Evolutionary conservation across 73 alveolate species (phyloP), one percentile per base, ranked within the genome.

Genomic region (Paramecium sonneborni): DNA sequence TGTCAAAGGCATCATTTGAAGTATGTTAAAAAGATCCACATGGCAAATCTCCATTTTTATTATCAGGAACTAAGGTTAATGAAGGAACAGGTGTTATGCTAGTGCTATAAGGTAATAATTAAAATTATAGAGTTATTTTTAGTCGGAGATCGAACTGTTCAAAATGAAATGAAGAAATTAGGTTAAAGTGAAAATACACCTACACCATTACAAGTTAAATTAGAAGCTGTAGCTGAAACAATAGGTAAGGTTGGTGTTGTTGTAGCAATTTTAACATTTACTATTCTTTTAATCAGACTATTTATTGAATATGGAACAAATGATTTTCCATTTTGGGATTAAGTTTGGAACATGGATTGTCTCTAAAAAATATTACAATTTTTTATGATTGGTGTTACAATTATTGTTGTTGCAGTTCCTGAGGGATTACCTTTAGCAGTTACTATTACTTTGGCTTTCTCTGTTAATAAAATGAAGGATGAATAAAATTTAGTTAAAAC

Each of bases 351-450:
- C 21, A 76, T 85, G 14, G 93, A 86, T 72, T 85, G 46, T 86
- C 26, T 86, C 18, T 46, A 76, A 35, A 91, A 79, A 28, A 67
- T 94, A 62, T 41, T 95, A 12, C 20, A 57, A 14, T 79, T 68
- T 79, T 57, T 97, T 76, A 97, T 97, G 74, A 87, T 97, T 43
- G 98, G 98, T 76, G 95, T 97, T 52, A 96, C 99, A 18, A 93
- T 97, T 23, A 89, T 97, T 23, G 99, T 97, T 32, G 98, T 97
- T 30, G 99, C 99, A 1, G 97, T 97, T 30, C 99, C 99, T 23
- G 99, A 97, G 91, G 99, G 99, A 15, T 93, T 97, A 34, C 99
- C 99, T 10, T 95, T 97, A 12, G 99, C 99, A 1, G 99, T 97
- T 57, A 96, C 98, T 85, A 76, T 97, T 32, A 93, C 98, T 18